Conservation (phyloP, 352 stramenopile genomes). For the Globisporangium canariense region DNA sequence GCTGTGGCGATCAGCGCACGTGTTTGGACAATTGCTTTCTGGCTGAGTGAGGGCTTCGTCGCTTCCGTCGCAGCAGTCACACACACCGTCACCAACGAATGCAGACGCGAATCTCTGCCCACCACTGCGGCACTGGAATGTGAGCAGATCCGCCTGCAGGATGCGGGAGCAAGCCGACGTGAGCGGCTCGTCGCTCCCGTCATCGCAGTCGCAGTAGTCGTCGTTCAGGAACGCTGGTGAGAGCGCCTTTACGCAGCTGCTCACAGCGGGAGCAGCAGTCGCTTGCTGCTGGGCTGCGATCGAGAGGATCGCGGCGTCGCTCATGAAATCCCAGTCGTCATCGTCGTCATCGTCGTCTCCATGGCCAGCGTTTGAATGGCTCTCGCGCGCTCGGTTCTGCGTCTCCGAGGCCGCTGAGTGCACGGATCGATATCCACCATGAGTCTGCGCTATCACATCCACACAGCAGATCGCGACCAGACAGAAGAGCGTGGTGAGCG, state of each 20-base stretch:
- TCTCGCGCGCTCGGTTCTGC: background rate
- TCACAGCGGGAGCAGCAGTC: background rate
- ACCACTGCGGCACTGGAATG: constrained; percentile 40
- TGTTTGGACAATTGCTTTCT: constrained; percentile 30
- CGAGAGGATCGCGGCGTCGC: constrained; percentile 38
- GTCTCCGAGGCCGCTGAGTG: background rate
- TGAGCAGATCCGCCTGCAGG: constrained; percentile 14
- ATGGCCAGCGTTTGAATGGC: background rate
- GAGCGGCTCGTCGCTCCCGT: constrained; percentile 87
- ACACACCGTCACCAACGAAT: constrained; percentile 91
- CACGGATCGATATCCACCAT: background rate
- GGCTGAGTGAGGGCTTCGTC: constrained; percentile 64
- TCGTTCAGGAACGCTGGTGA: constrained; percentile 74
- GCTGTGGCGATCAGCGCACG: constrained; percentile 29
- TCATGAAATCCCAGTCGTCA: constrained; percentile 47
- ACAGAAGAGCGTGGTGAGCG: constrained; percentile 9
- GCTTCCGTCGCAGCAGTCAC: constrained; percentile 97
- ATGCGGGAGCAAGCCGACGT: constrained; percentile 77
- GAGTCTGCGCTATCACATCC: background rate
- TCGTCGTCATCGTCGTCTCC: background rate
- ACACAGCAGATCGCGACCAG: background rate
- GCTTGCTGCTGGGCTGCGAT: constrained; percentile 19
- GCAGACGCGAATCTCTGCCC: constrained; percentile 39
- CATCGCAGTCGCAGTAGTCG: constrained; percentile 92
- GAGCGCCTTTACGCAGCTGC: constrained; percentile 35